These are phyloP conservation scores for Dittrichia graveolens DNA, from an alignment of 129 eudicot genomes.

Conservation along the genomic window DNA sequence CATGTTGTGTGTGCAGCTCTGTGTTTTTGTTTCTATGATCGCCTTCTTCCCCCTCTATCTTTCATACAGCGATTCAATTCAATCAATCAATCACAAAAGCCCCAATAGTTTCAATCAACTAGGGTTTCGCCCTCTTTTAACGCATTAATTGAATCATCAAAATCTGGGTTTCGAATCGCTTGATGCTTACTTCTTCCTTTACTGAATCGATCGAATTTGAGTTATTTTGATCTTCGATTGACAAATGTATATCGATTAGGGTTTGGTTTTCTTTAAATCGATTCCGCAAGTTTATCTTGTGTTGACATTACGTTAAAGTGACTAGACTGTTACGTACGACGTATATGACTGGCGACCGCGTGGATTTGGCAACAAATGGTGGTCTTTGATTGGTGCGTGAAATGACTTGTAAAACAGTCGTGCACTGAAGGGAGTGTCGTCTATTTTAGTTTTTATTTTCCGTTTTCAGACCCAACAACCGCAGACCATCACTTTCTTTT, in stretches of 20 bases:
- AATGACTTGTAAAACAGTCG: constrained; percentile 15
- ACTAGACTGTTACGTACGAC: neutral
- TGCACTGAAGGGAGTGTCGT: constrained; percentile 8
- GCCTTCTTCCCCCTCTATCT: constrained; percentile 33
- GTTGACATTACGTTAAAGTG: constrained; percentile 10
- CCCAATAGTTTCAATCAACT: constrained; percentile 17
- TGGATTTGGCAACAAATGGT: neutral
- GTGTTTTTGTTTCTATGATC: constrained; percentile 27
- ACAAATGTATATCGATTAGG: neutral
- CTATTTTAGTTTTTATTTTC: neutral
- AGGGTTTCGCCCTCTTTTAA: constrained; percentile 22
- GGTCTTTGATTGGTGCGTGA: constrained; percentile 3
- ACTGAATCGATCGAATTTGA: constrained; percentile 4
- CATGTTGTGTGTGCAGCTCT: constrained; percentile 58
- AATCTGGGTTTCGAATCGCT: neutral
- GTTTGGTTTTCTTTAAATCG: constrained; percentile 25
- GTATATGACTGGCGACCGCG: constrained; percentile 1
- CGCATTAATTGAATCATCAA: constrained; percentile 22
- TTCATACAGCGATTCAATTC: constrained; percentile 39
- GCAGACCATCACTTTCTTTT: no score
- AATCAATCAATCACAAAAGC: constrained; percentile 30
- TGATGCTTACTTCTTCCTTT: neutral
- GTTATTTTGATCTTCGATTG: constrained; percentile 4
- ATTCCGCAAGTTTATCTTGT: neutral
- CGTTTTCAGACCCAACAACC: neutral